Conservation (phyloP, 768 basidiomycete genomes). For the Boletus vinaceobasis region DNA sequence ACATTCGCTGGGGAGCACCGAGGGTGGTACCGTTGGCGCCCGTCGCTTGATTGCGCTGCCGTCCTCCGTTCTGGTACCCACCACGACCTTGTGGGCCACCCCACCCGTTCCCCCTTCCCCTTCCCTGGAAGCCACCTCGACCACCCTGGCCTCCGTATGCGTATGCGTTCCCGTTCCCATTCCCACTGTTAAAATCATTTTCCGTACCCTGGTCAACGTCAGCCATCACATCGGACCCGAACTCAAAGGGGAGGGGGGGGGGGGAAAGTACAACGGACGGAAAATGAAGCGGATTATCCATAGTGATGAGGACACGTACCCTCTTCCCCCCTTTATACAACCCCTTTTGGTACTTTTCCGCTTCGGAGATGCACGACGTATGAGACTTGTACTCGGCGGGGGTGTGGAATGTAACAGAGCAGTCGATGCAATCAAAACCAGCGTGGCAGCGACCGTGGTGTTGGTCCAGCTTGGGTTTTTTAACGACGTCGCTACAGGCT, state of each 20-base stretch:
- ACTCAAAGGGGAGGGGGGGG: neutral
- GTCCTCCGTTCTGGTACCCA: constrained; percentile 27
- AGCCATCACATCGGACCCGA: neutral
- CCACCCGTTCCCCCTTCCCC: constrained; percentile 36
- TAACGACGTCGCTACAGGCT: constrained; percentile 85
- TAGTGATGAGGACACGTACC: constrained; percentile 10
- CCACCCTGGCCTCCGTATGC: constrained; percentile 6
- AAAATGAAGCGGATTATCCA: neutral
- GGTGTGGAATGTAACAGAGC: constrained; percentile 75
- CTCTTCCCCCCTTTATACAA: constrained; percentile 78
- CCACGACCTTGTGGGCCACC: constrained; percentile 28
- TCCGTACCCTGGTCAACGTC: neutral
- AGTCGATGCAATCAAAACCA: constrained; percentile 84
- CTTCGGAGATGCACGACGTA: constrained; percentile 84
- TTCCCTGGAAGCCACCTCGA: constrained; percentile 15
- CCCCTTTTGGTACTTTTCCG: constrained; percentile 88
- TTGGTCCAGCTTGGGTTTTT: constrained; percentile 90
- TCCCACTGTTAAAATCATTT: constrained; percentile 2
- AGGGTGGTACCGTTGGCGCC: constrained; percentile 74
- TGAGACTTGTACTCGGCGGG: constrained; percentile 79
- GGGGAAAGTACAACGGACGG: neutral
- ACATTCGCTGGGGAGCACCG: constrained; percentile 57
- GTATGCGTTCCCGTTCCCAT: constrained; percentile 16
- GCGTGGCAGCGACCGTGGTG: constrained; percentile 59
- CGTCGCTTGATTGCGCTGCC: constrained; percentile 33